Evolutionary conservation across 345 rosid species (phyloP).

Genomic region (Salix suchowensis): DNA sequence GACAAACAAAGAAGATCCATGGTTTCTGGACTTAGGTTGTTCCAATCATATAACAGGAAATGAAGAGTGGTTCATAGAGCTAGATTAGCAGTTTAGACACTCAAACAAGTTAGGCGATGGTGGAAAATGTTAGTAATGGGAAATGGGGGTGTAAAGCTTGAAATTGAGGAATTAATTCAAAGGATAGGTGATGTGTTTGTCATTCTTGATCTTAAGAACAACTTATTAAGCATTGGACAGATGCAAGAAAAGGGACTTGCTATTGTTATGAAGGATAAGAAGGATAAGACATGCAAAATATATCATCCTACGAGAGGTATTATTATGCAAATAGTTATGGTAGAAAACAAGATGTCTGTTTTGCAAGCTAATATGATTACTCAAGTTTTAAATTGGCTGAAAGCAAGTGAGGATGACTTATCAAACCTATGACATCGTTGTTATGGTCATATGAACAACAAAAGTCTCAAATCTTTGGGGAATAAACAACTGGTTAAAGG

Average conservation of each 20-base stretch:
- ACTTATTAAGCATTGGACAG: neutral
- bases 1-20: neutral
- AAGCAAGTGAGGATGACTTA: neutral
- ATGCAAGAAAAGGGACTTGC: neutral
- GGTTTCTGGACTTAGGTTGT: constrained; percentile 4
- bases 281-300: neutral
- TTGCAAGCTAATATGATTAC: neutral
- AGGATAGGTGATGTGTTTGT: neutral
- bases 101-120: neutral
- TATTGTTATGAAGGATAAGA: neutral
- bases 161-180: neutral
- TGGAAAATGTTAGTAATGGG: neutral
- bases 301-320: neutral
- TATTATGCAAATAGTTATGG: neutral
- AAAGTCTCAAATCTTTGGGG: neutral
- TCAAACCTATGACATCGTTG: neutral
- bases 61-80: neutral
- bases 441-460: neutral
- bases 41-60: neutral
- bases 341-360: neutral
- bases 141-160: neutral
- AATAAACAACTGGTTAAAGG: no score
- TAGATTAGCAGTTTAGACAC: neutral
- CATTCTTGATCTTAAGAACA: neutral
- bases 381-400: accelerated